Conservation (phyloP, 2,329 filamentous ascomycete genomes). For the Aureobasidium subglaciale region DNA sequence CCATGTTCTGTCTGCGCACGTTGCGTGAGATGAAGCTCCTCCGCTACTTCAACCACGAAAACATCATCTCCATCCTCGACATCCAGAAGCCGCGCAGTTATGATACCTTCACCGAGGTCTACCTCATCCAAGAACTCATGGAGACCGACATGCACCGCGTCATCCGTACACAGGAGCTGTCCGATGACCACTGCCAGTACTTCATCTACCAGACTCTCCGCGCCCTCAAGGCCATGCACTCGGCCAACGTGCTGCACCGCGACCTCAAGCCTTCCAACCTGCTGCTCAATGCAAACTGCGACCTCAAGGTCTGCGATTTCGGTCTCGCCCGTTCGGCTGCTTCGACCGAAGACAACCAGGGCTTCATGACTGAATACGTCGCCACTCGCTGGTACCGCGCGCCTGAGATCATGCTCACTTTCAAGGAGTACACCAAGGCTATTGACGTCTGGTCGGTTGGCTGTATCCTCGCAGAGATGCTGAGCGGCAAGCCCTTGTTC, state of each 20-base stretch:
- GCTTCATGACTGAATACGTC: constrained; percentile 99
- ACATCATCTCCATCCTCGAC: constrained; percentile 98
- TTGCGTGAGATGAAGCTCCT: constrained; percentile 98
- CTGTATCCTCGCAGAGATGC: constrained; percentile 96
- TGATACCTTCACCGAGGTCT: constrained; percentile 94
- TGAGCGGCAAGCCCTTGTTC: constrained; percentile 96
- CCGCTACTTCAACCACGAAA: constrained; percentile 99
- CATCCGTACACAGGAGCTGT: constrained; percentile 95
- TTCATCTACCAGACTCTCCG: constrained; percentile 99
- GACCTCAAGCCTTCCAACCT: constrained; percentile 97
- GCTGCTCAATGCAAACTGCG: constrained; percentile 95
- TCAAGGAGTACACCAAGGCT: constrained; percentile 99
- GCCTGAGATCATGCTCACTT: constrained; percentile 99
- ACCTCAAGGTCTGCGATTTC: constrained; percentile 98
- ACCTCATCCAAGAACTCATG: constrained; percentile 98
- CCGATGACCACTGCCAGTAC: constrained; percentile 99
- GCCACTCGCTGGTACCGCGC: constrained; percentile 98
- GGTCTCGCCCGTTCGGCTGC: constrained; percentile 87
- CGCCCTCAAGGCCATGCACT: constrained; percentile 98
- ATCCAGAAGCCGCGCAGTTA: constrained; percentile 97
- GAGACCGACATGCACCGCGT: constrained; percentile 99
- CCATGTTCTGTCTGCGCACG: constrained; percentile 74
- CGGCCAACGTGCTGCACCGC: constrained; percentile 92
- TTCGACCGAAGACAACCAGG: constrained; percentile 98
- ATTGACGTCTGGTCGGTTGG: constrained; percentile 99